Base-by-base conservation (phyloP, 345 rosid genomes). In the Ceriops tagal region DNA sequence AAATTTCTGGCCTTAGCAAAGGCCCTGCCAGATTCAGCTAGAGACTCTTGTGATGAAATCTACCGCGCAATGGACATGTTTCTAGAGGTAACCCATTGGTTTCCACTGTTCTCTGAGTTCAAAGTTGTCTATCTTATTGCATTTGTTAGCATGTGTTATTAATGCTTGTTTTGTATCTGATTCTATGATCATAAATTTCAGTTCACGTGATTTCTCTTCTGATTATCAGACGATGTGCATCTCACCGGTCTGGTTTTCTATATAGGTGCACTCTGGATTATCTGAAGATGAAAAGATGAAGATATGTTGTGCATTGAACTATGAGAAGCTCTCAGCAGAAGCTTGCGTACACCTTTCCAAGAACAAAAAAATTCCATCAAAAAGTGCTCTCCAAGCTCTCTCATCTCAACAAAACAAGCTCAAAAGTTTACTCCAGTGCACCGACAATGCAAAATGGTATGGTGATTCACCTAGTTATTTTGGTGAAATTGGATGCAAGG, bases 1-100 rank as follows among this genome's bases (percentile, higher is more conserved):
- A 95, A 87, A 84, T 90, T 92, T 75, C 64, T 87, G 21, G 83
- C 92, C 65, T 78, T 95, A 16, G 79, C 81, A 62, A 68, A 61
- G 77, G 81, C 85, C 59, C 51, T 95, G 62, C 97, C 97, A 0
- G 96, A 86, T 78, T 79, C 78, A 52, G 87, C 93, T 6, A 73
- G 96, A 77, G 96, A 87, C 52, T 88, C 85, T 1, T 83, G 77
- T 4, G 89, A 92, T 58, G 83, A 82, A 58, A 79, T 92, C 47
- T 95, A 90, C 52, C 86, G 73, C 6, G 91, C 96, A 26, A 77
- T 85, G 30, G 96, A 88, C 83, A 83, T 86, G 88, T 92, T 86
- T 80, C 81, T 95, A 6, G 87, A 88, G 97, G 97, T 93, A 84
- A 5, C 63, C 30, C 61, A 8, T 70, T 70, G 63, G 63, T 72